Evolutionary conservation across 257 asterid genomes (phyloP), one percentile per base, ranked within the genome.

Genomic region (Cynanchum wilfordii): DNA sequence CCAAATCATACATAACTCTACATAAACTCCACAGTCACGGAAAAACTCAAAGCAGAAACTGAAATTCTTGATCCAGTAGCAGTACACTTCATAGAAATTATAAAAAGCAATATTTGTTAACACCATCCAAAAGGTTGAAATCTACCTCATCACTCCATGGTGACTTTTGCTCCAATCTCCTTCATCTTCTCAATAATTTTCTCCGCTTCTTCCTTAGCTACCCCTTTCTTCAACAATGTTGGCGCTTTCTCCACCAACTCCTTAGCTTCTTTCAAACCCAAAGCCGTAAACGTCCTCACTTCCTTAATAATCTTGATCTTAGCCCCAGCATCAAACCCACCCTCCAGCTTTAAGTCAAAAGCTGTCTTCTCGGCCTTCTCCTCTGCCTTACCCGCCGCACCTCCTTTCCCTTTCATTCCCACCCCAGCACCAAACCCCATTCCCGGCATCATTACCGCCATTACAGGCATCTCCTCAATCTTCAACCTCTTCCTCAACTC

Each of bases 201-300:
- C 82, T 87, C 97, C 0, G 88, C 98, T 70, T 90, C 98, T n/a
- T 86, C 98, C 81, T 90, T 92, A 1, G 91, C 78, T 56, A 92
- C 96, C n/a, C 98, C 98, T 79, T 92, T 92, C 89, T 90, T 92
- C 91, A 92, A 80, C 84, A 89, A 82, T 2, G 93, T 86, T 0
- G 98, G 98, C 9, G 96, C 98, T 80, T 92, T 92, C 84, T 92
- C 98, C 80, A 92, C 98, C 89, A 92, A 83, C 66, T 92, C 98
- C 82, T 92, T 92, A 2, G 98, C 98, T 78, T 92, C 98, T 78
- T 92, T 92, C 90, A 92, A 85, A 9, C 98, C 98, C 76, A 92
- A 78, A 79, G 86, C 89, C 27, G 98, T 92, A 76, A 85, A 89
- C 49, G 96, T 84, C 70, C 98, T 87, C 52, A 92, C 98, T 82